Conservation (phyloP, 2,329 filamentous ascomycete genomes). For the Claviceps capensis region DNA sequence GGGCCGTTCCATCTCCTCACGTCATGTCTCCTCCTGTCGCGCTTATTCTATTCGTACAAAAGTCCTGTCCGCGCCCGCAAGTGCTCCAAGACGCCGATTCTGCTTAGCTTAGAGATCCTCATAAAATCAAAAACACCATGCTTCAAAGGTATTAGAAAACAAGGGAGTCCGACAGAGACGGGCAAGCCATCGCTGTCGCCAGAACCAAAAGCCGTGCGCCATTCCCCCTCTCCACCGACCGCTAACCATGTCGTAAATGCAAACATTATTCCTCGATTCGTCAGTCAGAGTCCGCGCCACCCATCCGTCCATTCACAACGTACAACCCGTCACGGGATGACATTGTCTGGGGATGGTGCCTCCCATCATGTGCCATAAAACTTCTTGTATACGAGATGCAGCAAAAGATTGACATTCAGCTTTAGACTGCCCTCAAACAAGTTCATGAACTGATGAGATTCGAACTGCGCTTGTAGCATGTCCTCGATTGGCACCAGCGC, state of each 20-base stretch:
- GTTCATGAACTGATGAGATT: constrained; percentile 91
- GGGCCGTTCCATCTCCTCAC: neutral
- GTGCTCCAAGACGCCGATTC: neutral
- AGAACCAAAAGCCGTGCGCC: constrained; percentile 3
- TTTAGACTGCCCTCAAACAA: constrained; percentile 76
- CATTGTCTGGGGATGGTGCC: neutral
- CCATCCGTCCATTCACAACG: neutral
- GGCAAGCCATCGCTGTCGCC: neutral
- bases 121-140: neutral
- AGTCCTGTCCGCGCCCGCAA: neutral
- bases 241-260: constrained; percentile 1
- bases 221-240: neutral
- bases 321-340: neutral
- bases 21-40: neutral
- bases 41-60: neutral
- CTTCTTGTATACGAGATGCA: constrained; percentile 98
- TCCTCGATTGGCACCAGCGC: constrained; percentile 85
- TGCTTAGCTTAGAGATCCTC: neutral
- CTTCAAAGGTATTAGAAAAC: neutral
- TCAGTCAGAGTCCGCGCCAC: neutral
- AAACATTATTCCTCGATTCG: neutral
- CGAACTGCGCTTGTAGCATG: constrained; percentile 89
- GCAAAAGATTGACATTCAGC: constrained; percentile 89
- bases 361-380: constrained; percentile 58
- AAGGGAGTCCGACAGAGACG: neutral